A percentile compares a stretch with the other conserved stretches of the same genome.
Conservation (phyloP, 31 red algal genomes). For the Asparagopsis taxiformis region DNA sequence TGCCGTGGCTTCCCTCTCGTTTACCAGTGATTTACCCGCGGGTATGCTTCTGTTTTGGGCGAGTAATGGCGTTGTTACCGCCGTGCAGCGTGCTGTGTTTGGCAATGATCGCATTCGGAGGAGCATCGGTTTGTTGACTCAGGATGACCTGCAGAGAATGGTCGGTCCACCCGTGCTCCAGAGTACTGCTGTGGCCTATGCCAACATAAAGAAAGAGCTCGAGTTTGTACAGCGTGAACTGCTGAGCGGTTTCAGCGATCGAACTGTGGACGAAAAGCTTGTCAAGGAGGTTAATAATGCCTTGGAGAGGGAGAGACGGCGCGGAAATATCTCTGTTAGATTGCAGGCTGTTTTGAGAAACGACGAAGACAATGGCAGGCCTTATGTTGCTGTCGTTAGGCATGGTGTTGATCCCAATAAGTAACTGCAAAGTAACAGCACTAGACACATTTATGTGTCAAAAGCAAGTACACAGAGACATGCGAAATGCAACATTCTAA, state of each 20-base stretch:
- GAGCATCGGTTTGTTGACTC: constrained; percentile 23
- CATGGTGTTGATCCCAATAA: too few species aligned
- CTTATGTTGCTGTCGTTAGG: constrained; percentile 52
- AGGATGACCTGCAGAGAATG: constrained; percentile 13
- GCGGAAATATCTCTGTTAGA: constrained; percentile 30
- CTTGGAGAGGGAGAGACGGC: constrained; percentile 40
- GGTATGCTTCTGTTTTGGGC: constrained; percentile 52
- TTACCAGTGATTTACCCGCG: constrained; percentile 25
- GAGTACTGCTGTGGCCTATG: constrained; percentile 22
- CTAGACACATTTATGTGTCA: too few species aligned
- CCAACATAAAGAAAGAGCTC: constrained; percentile 39
- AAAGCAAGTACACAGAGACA: too few species aligned
- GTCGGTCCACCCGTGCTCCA: constrained; percentile 34
- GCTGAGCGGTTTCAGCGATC: constrained; percentile 22
- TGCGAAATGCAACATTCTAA: too few species aligned
- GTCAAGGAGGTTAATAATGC: constrained; percentile 31
- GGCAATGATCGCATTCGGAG: constrained; percentile 1
- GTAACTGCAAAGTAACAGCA: too few species aligned
- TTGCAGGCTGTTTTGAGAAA: constrained; percentile 48
- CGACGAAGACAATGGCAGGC: constrained; percentile 44
- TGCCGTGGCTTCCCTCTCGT: constrained; percentile 28
- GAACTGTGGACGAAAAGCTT: constrained; percentile 30
- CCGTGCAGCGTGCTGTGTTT: constrained; percentile 3
- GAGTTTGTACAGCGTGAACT: constrained; percentile 24
- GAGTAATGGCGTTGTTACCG: constrained; percentile 20